phyloP scores from a whole-genome alignment of 129 eudicot species.

The Artemisia argyi region DNA sequence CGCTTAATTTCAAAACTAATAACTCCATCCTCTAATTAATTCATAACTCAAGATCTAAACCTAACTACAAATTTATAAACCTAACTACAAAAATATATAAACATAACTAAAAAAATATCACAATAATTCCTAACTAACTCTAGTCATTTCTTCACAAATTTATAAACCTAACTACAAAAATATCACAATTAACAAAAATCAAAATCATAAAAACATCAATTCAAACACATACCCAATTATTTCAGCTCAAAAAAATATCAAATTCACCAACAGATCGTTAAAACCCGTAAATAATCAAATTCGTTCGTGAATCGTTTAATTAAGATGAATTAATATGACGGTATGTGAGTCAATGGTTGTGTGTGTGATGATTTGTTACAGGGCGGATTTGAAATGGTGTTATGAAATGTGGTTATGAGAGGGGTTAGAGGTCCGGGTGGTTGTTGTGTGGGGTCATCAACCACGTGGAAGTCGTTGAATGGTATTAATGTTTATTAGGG shows the following conservation, averaged over 20 bases:
- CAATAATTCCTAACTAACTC: no score
- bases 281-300: background rate
- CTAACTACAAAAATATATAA: no score
- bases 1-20: no score
- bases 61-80: no score
- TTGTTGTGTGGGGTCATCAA: background rate
- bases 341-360: background rate
- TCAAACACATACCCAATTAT: conserved; percentile 10
- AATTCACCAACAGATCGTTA: conserved; percentile 14
- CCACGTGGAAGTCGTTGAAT: conserved; percentile 30
- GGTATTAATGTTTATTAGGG: conserved; percentile 11
- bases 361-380: conserved; percentile 15
- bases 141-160: background rate
- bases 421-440: conserved; percentile 30
- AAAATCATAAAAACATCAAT: background rate
- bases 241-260: conserved; percentile 3
- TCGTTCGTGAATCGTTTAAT: background rate
- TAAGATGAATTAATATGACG: background rate
- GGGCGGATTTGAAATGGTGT: conserved; percentile 31
- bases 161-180: background rate
- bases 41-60: no score
- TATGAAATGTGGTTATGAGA: conserved; percentile 25
- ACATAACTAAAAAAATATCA: no score
- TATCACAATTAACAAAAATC: no score
- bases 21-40: no score